Base-by-base conservation (phyloP, 306 rosid genomes). In the Gillenia trifoliata region DNA sequence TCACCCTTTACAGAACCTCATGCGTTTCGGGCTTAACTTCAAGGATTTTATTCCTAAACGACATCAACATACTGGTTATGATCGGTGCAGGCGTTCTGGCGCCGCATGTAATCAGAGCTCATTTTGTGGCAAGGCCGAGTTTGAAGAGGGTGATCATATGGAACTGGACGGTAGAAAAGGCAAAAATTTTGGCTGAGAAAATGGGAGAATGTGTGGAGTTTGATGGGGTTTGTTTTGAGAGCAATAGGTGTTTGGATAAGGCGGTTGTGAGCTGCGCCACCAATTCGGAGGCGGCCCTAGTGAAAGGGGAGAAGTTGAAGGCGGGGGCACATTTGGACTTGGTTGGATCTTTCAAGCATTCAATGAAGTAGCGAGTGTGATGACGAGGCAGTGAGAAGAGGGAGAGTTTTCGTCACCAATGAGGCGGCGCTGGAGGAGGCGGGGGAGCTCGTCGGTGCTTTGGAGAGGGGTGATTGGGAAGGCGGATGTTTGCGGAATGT, bases 281-380 rank as follows among this genome's bases (percentile, higher is more conserved):
- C 0, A 93, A 89, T 77, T 93, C 98, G 1, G 97, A 91, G 85
- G 66, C 54, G 49, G 74, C 92, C 1, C 86, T 93, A 73, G 96
- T 91, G 70, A 87, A 83, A 76, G 98, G 98, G 1, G 82, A 66
- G 77, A 79, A 56, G 81, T 77, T 93, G 80, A 91, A 91, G 74
- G 38, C 2, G 19, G 98, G 98, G 12, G 91, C 96, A 0, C 92
- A 93, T 78, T 68, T 91, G 85, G 96, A 93, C 79, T 82, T 91
- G 92, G 98, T 91, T 20, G 98, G 98, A 31, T 93, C 98, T 9
- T 93, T 93, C 85, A 87, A 79, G 83, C 90, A 50, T 63, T 83
- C 90, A 0, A 93, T 93, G 98, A 91, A 57, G 89, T n/a, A n/a
- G n/a, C n/a, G 98, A 93, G 84, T 93, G 98, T 26, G 97, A 93